Conservation (phyloP, 768 basidiomycete species). For the Mrakia gelida region DNA sequence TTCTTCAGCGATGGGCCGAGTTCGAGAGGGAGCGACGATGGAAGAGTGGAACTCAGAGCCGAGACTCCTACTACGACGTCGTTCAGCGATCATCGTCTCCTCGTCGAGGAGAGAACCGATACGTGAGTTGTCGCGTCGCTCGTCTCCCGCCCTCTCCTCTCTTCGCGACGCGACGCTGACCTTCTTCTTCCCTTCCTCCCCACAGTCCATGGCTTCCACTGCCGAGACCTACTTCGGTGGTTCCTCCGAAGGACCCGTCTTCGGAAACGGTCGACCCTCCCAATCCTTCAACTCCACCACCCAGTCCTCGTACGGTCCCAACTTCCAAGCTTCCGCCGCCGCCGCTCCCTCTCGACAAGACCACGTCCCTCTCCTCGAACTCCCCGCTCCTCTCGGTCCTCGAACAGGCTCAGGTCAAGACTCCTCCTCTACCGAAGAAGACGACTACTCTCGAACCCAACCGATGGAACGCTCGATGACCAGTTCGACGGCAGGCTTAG, state of each 20-base stretch:
- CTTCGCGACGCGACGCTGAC: slow-evolving; percentile 33
- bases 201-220: slow-evolving; percentile 70
- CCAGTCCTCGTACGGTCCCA: slow-evolving; percentile 39
- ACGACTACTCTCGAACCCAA: background rate
- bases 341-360: slow-evolving; percentile 33
- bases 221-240: slow-evolving; percentile 58
- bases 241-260: slow-evolving; percentile 28
- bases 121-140: background rate
- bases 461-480: slow-evolving; percentile 19
- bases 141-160: background rate
- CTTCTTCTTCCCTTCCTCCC: slow-evolving; percentile 52
- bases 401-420: background rate
- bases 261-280: slow-evolving; percentile 30
- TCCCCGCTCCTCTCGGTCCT: slow-evolving; percentile 22
- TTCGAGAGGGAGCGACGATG: slow-evolving; percentile 93
- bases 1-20: slow-evolving; percentile 76
- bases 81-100: slow-evolving; percentile 48
- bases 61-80: slow-evolving; percentile 66
- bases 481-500: background rate
- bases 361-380: slow-evolving; percentile 35
- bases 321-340: slow-evolving; percentile 39
- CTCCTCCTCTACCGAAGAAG: background rate
- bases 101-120: slow-evolving; percentile 10
- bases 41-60: slow-evolving; percentile 79
- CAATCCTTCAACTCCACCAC: slow-evolving; percentile 34